A percentile compares a stretch with the other conserved stretches of the same genome.
phyloP scores from a whole-genome alignment of 352 stramenopile species.

The Phytophthora fragariae region DNA sequence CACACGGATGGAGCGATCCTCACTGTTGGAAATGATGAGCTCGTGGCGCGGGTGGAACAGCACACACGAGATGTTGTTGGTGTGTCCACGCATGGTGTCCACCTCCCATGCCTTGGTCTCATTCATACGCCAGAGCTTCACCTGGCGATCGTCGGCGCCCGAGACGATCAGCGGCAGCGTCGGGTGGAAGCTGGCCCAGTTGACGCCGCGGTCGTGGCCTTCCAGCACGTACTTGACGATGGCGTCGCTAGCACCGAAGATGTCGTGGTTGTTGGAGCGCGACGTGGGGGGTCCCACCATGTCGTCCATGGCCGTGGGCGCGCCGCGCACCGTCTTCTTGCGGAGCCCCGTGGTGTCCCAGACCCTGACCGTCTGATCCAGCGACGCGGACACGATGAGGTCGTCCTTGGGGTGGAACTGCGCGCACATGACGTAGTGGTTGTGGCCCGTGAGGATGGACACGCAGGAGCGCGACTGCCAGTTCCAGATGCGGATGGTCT shows the following conservation, averaged over 20 bases:
- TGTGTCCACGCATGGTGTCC: conserved; percentile 99
- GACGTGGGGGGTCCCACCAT: conserved; percentile 51
- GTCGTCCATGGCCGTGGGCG: conserved; percentile 83
- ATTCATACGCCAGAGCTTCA: conserved; percentile 99
- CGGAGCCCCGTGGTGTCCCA: conserved; percentile 99
- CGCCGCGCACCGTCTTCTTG: conserved; percentile 98
- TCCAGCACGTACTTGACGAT: conserved; percentile 99
- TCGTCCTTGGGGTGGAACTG: conserved; percentile 99
- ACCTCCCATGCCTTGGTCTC: conserved; percentile 99
- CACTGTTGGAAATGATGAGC: conserved; percentile 99
- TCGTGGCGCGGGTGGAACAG: conserved; percentile 99
- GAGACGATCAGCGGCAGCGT: conserved; percentile 98
- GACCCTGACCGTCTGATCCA: conserved; percentile 99
- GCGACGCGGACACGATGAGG: conserved; percentile 98
- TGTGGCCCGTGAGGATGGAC: conserved; percentile 99
- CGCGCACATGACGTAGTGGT: conserved; percentile 99
- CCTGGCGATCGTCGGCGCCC: conserved; percentile 98
- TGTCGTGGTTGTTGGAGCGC: conserved; percentile 89
- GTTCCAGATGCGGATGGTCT: conserved; percentile 99
- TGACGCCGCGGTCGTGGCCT: conserved; percentile 99
- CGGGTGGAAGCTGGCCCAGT: conserved; percentile 99
- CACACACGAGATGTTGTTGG: conserved; percentile 99
- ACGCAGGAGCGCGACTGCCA: conserved; percentile 99
- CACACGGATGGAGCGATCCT: conserved; percentile 99
- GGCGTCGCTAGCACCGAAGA: conserved; percentile 99